These are phyloP conservation scores for Cladosporium halotolerans DNA, from an alignment of 2,329 filamentous ascomycete species.

Conservation along the genomic window DNA sequence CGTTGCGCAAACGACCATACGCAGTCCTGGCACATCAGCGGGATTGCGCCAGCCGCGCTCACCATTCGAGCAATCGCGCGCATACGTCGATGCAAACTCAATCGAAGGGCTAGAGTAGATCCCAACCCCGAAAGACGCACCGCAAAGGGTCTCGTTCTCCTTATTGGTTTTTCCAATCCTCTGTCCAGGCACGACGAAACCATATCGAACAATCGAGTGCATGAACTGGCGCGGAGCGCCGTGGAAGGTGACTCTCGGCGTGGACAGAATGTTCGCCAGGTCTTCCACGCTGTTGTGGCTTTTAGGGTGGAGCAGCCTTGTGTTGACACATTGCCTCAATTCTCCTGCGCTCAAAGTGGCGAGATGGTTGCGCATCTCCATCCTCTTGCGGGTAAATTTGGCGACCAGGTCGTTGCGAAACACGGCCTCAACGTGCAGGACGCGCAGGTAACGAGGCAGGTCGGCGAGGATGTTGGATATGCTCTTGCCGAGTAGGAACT, in stretches of 20 bases:
- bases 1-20: conserved; percentile 42
- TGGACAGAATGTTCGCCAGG: conserved; percentile 33
- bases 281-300: conserved; percentile 22
- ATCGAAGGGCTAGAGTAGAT: conserved; percentile 42
- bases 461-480: conserved; percentile 11
- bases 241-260: conserved; percentile 37
- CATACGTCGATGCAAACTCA: conserved; percentile 35
- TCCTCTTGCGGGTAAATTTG: conserved; percentile 6
- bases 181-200: conserved; percentile 37
- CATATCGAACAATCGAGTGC: conserved; percentile 40
- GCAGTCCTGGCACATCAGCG: conserved; percentile 32
- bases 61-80: conserved; percentile 22
- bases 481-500: conserved; percentile 14
- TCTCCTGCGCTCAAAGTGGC: not conserved
- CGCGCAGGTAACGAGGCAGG: conserved; percentile 5
- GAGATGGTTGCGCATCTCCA: not conserved
- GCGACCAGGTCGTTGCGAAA: conserved; percentile 15
- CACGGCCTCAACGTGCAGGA: conserved; percentile 16
- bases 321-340: not conserved
- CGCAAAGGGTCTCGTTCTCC: conserved; percentile 29
- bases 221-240: conserved; percentile 23
- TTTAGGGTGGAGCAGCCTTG: not conserved
- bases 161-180: conserved; percentile 25
- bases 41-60: not conserved
- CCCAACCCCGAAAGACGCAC: conserved; percentile 37